Base-by-base conservation (phyloP, 176 grass and related monocot species). In the Thalia dealbata region DNA sequence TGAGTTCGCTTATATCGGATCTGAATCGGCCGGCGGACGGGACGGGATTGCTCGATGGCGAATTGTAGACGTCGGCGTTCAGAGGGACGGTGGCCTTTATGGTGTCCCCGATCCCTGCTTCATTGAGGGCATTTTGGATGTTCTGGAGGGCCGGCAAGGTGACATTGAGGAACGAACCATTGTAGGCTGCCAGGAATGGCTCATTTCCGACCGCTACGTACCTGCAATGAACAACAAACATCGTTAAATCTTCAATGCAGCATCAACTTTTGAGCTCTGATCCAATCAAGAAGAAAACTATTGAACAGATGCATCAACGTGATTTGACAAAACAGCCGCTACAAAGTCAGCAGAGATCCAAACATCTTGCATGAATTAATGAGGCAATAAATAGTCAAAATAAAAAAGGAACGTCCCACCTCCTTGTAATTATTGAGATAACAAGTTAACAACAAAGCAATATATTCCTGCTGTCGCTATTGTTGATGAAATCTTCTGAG, bases 131-230 rank as follows among this genome's bases (percentile, higher is more conserved):
- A 13, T 70, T 82, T 62, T 96, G 91, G 63, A 96, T 85, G 86
- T 91, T 96, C 80, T 89, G 60, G 46, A 96, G 73, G 0, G 91
- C 91, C 0, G 91, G 91, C 8, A 96, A 25, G 14, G 91, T 96
- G 1, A 88, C 85, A 46, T 91, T 91, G 80, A 88, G 73, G 82
- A 79, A 96, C 10, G 91, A 88, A 41, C 79, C 83, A 58, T 96
- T 96, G 4, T 84, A 75, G 1, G 91, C 71, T 74, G 78, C 59
- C 30, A 96, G 81, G 76, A 96, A 96, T 6, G 91, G 91, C 76
- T 96, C 91, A 0, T 96, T 96, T 61, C 91, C 91, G 14, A 96
- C 91, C 62, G 91, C 88, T n/a, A 96, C 85, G 54, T 91, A 91
- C 55, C 91, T 96, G 81, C 79, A 50, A 35, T n/a, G 61, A 21